Conservation (phyloP, 495 filamentous ascomycete species). For the Achaetomiella virescens region DNA sequence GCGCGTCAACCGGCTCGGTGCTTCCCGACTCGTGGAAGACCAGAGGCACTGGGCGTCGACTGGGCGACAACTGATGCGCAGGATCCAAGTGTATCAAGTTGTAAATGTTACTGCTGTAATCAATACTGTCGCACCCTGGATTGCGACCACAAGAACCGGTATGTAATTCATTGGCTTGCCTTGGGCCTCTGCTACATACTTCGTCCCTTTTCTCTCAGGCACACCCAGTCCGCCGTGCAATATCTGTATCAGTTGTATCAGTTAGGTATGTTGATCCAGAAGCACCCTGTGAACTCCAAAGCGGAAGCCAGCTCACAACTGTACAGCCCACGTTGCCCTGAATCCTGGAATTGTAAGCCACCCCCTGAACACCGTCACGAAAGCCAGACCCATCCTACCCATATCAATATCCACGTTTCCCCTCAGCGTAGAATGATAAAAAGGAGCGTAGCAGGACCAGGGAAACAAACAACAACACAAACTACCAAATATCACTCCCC, state of each 20-base stretch:
- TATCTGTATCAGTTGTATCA: background rate
- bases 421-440: background rate
- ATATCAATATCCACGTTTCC: background rate
- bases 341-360: background rate
- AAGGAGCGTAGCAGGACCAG: background rate
- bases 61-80: constrained; percentile 46
- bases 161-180: too few species aligned
- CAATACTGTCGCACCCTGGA: background rate
- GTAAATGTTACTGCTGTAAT: background rate
- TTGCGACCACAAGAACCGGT: too few species aligned
- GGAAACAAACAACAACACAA: background rate
- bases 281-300: constrained; percentile 6
- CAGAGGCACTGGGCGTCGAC: constrained; percentile 60
- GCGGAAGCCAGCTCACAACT: constrained; percentile 13
- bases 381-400: background rate
- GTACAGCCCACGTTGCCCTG: background rate
- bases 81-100: background rate
- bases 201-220: too few species aligned
- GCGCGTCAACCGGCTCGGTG: constrained; percentile 31
- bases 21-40: constrained; percentile 57
- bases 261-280: background rate
- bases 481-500: constrained; percentile 25
- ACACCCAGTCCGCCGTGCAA: too few species aligned
- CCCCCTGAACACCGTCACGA: background rate
- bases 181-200: too few species aligned